Evolutionary conservation across 176 grass and related monocot genomes (phyloP).

Genomic region (Oryza australiensis): DNA sequence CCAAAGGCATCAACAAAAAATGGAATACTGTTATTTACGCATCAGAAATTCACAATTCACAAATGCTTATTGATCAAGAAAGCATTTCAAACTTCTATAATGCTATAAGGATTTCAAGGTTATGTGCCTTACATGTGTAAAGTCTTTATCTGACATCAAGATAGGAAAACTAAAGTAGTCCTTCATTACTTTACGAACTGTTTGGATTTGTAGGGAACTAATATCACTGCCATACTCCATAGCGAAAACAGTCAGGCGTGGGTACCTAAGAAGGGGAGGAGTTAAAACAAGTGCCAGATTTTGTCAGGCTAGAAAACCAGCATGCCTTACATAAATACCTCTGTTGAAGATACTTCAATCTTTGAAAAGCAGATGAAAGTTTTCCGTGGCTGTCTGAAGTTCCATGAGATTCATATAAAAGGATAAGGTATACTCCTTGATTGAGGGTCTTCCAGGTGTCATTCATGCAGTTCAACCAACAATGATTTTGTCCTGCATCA

Average conservation of each 20-base stretch:
- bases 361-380: conserved; percentile 40
- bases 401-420: conserved; percentile 40
- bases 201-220: conserved; percentile 42
- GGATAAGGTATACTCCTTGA: conserved; percentile 44
- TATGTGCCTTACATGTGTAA: conserved; percentile 46
- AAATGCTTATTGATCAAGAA: neutral
- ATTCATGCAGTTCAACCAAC: conserved; percentile 53
- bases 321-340: conserved; percentile 40
- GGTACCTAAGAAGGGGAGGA: conserved; percentile 42
- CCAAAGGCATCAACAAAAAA: neutral
- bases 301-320: neutral
- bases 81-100: conserved; percentile 15
- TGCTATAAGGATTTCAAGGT: conserved; percentile 1
- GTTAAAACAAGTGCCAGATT: conserved; percentile 27
- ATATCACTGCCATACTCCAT: conserved; percentile 46
- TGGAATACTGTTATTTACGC: neutral
- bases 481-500: conserved; percentile 48
- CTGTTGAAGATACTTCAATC: conserved; percentile 61
- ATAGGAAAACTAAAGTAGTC: conserved; percentile 60
- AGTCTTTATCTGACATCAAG: conserved; percentile 50
- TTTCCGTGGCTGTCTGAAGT: conserved; percentile 7
- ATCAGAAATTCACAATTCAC: neutral
- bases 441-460: conserved; percentile 40
- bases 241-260: conserved; percentile 50
- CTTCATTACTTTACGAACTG: conserved; percentile 32